These are phyloP conservation scores for Nitzschia putrida DNA, from an alignment of 108 stramenopile genomes.

Conservation along the genomic window DNA sequence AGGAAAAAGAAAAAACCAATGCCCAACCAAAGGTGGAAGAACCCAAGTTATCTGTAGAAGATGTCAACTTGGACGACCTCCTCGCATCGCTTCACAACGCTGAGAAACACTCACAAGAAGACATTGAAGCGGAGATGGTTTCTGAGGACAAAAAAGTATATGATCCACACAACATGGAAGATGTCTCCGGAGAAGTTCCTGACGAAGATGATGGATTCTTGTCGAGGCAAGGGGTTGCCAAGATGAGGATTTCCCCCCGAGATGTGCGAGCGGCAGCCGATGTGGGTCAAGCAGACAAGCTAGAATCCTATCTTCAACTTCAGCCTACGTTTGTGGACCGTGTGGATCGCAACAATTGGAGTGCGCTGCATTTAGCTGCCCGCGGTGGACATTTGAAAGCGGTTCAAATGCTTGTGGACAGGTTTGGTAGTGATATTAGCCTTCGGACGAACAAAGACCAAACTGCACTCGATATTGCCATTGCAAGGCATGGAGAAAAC, in stretches of 20 bases:
- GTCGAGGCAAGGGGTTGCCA: constrained; percentile 6
- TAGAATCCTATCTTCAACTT: constrained; percentile 6
- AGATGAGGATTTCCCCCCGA: constrained; percentile 21
- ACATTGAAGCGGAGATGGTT: neutral
- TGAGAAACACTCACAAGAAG: constrained; percentile 1
- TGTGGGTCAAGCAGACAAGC: constrained; percentile 13
- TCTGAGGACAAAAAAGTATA: too few species aligned
- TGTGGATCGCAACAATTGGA: constrained; percentile 41
- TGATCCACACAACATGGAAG: too few species aligned
- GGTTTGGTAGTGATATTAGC: neutral
- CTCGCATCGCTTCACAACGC: constrained; percentile 25
- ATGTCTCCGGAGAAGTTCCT: too few species aligned
- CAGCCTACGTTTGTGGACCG: constrained; percentile 24
- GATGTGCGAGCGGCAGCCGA: constrained; percentile 39
- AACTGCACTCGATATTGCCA: constrained; percentile 6
- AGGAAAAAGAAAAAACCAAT: constrained; percentile 1
- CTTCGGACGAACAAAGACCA: neutral
- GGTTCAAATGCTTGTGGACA: constrained; percentile 7
- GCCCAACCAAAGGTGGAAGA: neutral
- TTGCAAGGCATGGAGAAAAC: constrained; percentile 5
- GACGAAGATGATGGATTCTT: too few species aligned
- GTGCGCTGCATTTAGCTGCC: constrained; percentile 31
- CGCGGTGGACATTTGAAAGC: constrained; percentile 16
- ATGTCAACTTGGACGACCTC: constrained; percentile 26
- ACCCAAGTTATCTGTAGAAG: neutral